Evolutionary conservation across 2,329 filamentous ascomycete genomes (phyloP).

Genomic region (Colletotrichum australisinense): DNA sequence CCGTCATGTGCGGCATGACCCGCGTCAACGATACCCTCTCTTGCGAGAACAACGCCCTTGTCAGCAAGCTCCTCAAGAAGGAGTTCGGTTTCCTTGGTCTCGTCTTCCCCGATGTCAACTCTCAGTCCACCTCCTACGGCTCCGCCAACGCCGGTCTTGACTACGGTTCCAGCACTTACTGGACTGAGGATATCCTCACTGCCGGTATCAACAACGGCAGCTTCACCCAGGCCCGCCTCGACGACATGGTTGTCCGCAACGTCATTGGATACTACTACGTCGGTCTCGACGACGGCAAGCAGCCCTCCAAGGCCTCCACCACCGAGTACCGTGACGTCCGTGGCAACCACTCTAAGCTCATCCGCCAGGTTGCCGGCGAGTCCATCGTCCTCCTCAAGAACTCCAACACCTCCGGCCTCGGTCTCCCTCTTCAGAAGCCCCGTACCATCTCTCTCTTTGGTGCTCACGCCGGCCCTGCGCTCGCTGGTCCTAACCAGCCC

Average conservation of each 20-base stretch:
- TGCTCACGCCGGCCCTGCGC: constrained; percentile 12
- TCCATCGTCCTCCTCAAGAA: constrained; percentile 82
- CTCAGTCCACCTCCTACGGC: constrained; percentile 63
- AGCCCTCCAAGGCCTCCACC: constrained; percentile 70
- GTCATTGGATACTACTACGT: constrained; percentile 63
- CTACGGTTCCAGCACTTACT: constrained; percentile 63
- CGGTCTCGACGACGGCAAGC: constrained; percentile 61
- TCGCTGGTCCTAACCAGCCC: constrained; percentile 15
- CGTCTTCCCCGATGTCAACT: constrained; percentile 52
- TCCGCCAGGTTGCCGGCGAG: constrained; percentile 49
- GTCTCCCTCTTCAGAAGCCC: constrained; percentile 70
- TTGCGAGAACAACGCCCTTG: constrained; percentile 6
- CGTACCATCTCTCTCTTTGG: constrained; percentile 29
- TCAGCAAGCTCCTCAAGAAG: constrained; percentile 11
- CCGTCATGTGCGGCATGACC: constrained; percentile 68
- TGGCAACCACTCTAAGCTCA: constrained; percentile 28
- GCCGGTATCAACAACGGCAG: constrained; percentile 67
- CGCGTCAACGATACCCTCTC: constrained; percentile 55
- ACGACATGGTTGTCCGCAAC: constrained; percentile 71
- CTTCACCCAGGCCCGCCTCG: constrained; percentile 63
- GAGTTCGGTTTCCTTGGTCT: constrained; percentile 20
- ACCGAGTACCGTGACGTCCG: constrained; percentile 45
- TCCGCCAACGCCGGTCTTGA: constrained; percentile 63
- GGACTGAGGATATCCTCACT: constrained; percentile 58
- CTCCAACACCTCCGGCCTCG: constrained; percentile 55